A percentile compares a stretch with the other conserved stretches of the same genome.
phyloP scores from a whole-genome alignment of 2,329 filamentous ascomycete genomes.

The Periglandula ipomoeae region DNA sequence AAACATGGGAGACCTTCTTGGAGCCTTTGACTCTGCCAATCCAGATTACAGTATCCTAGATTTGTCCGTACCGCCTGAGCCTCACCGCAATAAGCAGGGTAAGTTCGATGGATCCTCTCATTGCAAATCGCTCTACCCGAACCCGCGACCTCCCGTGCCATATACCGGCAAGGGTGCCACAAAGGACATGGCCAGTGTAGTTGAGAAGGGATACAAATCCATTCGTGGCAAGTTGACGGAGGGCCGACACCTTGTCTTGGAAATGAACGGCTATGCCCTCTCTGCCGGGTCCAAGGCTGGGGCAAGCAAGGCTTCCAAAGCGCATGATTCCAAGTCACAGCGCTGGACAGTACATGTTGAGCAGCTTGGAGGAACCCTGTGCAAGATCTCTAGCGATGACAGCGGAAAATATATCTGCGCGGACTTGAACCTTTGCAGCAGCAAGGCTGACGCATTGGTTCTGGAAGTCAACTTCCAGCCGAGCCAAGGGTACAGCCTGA shows the following conservation, averaged over 20 bases:
- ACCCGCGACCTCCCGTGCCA: conserved; percentile 34
- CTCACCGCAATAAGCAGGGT: conserved; percentile 31
- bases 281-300: conserved; percentile 2
- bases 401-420: conserved; percentile 4
- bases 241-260: conserved; percentile 44
- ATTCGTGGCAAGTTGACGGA: conserved; percentile 43
- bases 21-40: conserved; percentile 35
- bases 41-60: conserved; percentile 39
- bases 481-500: conserved; percentile 13
- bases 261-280: conserved; percentile 34
- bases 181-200: conserved; percentile 27
- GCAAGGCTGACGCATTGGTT: conserved; percentile 6
- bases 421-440: conserved; percentile 1
- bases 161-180: conserved; percentile 30
- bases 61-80: conserved; percentile 33
- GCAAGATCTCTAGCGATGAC: conserved; percentile 49
- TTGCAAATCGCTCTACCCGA: conserved; percentile 30
- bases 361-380: neutral
- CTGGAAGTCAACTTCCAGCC: conserved; percentile 13
- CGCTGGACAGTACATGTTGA: neutral
- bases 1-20: conserved; percentile 26
- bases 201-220: conserved; percentile 46
- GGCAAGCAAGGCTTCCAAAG: neutral
- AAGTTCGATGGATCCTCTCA: conserved; percentile 34
- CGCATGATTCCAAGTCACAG: neutral